These are phyloP conservation scores for Skeletonema costatum DNA, from an alignment of 108 stramenopile genomes.

Conservation along the genomic window DNA sequence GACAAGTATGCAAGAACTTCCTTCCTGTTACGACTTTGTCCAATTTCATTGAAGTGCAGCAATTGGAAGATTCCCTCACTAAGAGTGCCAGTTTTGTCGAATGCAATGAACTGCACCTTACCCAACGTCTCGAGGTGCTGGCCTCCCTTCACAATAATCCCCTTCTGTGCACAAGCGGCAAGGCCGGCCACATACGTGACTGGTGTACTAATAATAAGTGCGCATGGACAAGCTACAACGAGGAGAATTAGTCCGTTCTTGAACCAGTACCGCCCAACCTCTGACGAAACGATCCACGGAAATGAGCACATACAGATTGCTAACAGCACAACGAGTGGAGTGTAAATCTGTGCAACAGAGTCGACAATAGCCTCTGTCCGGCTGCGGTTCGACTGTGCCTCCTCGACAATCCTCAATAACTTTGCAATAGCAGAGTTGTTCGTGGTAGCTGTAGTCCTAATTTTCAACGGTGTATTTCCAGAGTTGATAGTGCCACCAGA, in stretches of 20 bases:
- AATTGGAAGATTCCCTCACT: slow-evolving; percentile 69
- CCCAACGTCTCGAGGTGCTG: slow-evolving; percentile 72
- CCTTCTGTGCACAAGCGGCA: slow-evolving; percentile 80
- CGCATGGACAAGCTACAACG: slow-evolving; percentile 81
- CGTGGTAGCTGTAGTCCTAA: slow-evolving; percentile 67
- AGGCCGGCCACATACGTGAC: slow-evolving; percentile 86
- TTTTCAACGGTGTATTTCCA: slow-evolving; percentile 56
- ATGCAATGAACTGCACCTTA: slow-evolving; percentile 53
- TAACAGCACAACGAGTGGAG: slow-evolving; percentile 62
- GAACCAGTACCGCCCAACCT: slow-evolving; percentile 61
- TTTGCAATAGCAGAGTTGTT: slow-evolving; percentile 79
- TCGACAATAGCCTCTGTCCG: slow-evolving; percentile 81
- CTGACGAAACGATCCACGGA: slow-evolving; percentile 66
- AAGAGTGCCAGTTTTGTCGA: slow-evolving; percentile 86
- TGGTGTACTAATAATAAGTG: slow-evolving; percentile 86
- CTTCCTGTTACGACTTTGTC: slow-evolving; percentile 23
- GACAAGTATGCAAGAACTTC: slow-evolving; percentile 56
- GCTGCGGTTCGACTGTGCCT: slow-evolving; percentile 78
- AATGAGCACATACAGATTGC: slow-evolving; percentile 72
- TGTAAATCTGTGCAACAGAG: slow-evolving; percentile 74
- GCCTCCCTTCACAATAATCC: slow-evolving; percentile 82
- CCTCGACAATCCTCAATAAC: slow-evolving; percentile 78
- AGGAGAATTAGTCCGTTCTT: slow-evolving; percentile 73
- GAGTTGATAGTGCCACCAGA: slow-evolving; percentile 82
- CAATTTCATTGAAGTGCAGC: slow-evolving; percentile 51